These are phyloP conservation scores for Cochlearia excelsa DNA, from an alignment of 345 rosid species.

Conservation along the genomic window DNA sequence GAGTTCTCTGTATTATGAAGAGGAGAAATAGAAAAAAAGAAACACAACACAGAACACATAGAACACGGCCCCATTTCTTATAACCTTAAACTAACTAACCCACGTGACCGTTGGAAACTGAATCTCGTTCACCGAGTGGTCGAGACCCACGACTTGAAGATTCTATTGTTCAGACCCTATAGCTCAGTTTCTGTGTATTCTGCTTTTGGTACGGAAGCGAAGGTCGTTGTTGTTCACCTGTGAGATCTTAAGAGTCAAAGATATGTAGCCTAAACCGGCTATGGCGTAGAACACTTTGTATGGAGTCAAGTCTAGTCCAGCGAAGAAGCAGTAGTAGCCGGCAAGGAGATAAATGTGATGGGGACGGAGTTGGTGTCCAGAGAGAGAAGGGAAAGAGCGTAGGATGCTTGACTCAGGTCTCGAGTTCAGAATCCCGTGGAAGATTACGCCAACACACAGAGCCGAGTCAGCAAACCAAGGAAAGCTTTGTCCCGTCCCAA, in stretches of 20 bases:
- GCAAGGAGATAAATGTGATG: slow-evolving; percentile 55
- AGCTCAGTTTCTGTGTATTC: slow-evolving; percentile 71
- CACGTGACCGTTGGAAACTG: no score
- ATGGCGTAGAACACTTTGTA: slow-evolving; percentile 72
- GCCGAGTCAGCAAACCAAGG: slow-evolving; percentile 79
- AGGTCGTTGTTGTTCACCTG: slow-evolving; percentile 55
- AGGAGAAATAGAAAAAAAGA: no score
- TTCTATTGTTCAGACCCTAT: background rate
- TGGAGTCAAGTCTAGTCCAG: slow-evolving; percentile 74
- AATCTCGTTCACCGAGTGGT: background rate
- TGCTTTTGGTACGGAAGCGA: slow-evolving; percentile 56
- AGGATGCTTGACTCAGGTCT: slow-evolving; percentile 60
- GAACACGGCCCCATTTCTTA: no score
- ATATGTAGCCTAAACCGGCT: slow-evolving; percentile 64
- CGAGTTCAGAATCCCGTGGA: slow-evolving; percentile 56
- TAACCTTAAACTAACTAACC: no score
- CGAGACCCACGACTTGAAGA: slow-evolving; percentile 6
- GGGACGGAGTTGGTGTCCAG: slow-evolving; percentile 48
- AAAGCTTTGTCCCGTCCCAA: slow-evolving; percentile 67
- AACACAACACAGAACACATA: no score
- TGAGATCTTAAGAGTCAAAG: slow-evolving; percentile 46
- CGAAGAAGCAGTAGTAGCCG: slow-evolving; percentile 64
- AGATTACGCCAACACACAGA: slow-evolving; percentile 64
- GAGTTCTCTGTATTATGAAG: no score
- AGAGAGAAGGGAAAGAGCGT: slow-evolving; percentile 46